A percentile compares a stretch with the other conserved stretches of the same genome.
phyloP scores from a whole-genome alignment of 768 basidiomycete species.

The Mycena belliarum region DNA sequence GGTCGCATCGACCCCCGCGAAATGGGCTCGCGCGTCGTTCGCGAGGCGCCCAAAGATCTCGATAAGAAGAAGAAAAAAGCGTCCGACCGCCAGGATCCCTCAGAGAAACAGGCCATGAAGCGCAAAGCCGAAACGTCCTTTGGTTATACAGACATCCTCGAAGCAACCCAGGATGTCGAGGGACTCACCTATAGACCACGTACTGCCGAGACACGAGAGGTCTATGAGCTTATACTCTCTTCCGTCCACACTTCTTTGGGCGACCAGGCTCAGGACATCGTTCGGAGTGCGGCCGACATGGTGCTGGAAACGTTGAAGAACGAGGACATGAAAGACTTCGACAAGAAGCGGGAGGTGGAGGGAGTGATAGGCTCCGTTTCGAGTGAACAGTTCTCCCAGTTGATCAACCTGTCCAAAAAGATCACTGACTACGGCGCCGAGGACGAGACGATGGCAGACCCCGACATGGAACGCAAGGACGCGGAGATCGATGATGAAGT shows the following conservation, averaged over 20 bases:
- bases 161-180: slow-evolving; percentile 91
- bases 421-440: slow-evolving; percentile 94
- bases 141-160: slow-evolving; percentile 89
- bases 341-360: slow-evolving; percentile 94
- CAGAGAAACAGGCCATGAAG: slow-evolving; percentile 58
- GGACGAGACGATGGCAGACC: slow-evolving; percentile 77
- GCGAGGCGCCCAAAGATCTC: slow-evolving; percentile 82
- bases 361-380: slow-evolving; percentile 65
- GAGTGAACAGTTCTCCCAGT: slow-evolving; percentile 77
- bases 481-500: slow-evolving; percentile 94
- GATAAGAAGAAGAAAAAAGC: slow-evolving; percentile 95
- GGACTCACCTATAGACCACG: slow-evolving; percentile 91
- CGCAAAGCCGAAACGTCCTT: slow-evolving; percentile 66
- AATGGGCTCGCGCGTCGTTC: slow-evolving; percentile 90
- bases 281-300: slow-evolving; percentile 93
- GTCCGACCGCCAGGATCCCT: slow-evolving; percentile 53
- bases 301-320: slow-evolving; percentile 88
- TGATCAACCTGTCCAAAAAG: slow-evolving; percentile 87
- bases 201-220: slow-evolving; percentile 91
- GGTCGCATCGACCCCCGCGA: slow-evolving; percentile 87
- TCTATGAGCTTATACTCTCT: slow-evolving; percentile 89
- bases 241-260: slow-evolving; percentile 82
- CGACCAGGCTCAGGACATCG: slow-evolving; percentile 94
- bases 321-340: slow-evolving; percentile 90
- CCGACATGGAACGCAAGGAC: slow-evolving; percentile 78